Evolutionary conservation across 345 rosid genomes (phyloP).

Genomic region (Hirschfeldia incana): DNA sequence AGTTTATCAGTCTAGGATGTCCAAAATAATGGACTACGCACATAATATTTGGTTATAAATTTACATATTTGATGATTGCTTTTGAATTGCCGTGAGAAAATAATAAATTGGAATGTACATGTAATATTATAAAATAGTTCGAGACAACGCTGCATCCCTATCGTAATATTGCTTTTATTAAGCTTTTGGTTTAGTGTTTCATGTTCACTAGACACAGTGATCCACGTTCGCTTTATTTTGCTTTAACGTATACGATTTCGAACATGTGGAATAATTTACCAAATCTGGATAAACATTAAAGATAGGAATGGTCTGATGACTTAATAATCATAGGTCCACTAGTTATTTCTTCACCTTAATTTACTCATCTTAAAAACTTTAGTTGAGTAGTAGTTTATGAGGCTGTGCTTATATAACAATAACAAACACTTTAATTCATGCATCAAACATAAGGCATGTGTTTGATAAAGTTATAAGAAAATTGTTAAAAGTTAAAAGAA

Average conservation of each 20-base stretch:
- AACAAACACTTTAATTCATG: background rate
- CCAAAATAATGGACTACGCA: background rate
- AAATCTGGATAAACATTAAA: background rate
- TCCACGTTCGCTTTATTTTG: slow-evolving; percentile 5
- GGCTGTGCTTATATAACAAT: slow-evolving; percentile 6
- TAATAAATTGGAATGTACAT: background rate
- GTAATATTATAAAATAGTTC: background rate
- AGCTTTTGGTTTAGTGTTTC: slow-evolving; percentile 15
- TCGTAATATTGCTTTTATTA: slow-evolving; percentile 6
- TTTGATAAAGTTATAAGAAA: background rate
- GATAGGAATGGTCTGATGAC: background rate
- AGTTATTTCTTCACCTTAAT: too few species aligned
- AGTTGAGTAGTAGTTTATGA: background rate
- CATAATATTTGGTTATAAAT: background rate
- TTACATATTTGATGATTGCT: background rate
- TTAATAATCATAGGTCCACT: background rate
- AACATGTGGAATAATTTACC: slow-evolving; percentile 2
- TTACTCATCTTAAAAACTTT: background rate
- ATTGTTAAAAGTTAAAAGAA: background rate
- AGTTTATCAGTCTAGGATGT: background rate
- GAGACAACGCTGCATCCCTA: slow-evolving; percentile 17
- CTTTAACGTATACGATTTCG: background rate
- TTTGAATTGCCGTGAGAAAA: background rate
- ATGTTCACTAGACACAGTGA: background rate
- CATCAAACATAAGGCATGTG: background rate